phyloP scores from a whole-genome alignment of 2,329 filamentous ascomycete genomes.

The Ophiostoma sp. region DNA sequence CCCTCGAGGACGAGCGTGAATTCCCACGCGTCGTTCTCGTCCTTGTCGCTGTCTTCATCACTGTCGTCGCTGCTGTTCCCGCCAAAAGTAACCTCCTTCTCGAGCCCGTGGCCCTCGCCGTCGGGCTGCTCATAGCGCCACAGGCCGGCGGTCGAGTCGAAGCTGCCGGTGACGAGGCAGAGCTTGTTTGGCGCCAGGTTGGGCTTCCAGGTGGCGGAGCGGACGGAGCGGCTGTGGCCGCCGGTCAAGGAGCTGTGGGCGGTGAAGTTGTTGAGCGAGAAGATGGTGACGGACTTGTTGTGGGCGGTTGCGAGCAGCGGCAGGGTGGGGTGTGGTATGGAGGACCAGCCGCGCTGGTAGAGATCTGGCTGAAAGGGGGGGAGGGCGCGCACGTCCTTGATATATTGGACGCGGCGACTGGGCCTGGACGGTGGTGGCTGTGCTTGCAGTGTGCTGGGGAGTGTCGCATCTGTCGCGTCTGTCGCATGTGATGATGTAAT shows the following conservation, averaged over 20 bases:
- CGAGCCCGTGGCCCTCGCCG: slow-evolving; percentile 32
- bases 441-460: not conserved
- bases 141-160: slow-evolving; percentile 84
- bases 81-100: slow-evolving; percentile 39
- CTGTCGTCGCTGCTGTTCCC: slow-evolving; percentile 29
- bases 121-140: slow-evolving; percentile 63
- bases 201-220: slow-evolving; percentile 83
- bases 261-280: slow-evolving; percentile 75
- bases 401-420: slow-evolving; percentile 9
- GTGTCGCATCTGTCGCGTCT: not conserved
- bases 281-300: slow-evolving; percentile 81
- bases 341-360: slow-evolving; percentile 75
- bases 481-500: slow-evolving; percentile 18
- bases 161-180: slow-evolving; percentile 85
- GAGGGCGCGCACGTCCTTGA: slow-evolving; percentile 40
- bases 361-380: slow-evolving; percentile 52
- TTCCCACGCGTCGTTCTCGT: slow-evolving; percentile 78
- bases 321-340: slow-evolving; percentile 76
- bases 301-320: slow-evolving; percentile 86
- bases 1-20: slow-evolving; percentile 90
- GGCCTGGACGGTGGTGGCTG: not conserved
- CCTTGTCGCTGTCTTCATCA: slow-evolving; percentile 38
- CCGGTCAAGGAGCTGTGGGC: slow-evolving; percentile 75
- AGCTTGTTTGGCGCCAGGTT: slow-evolving; percentile 55
- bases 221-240: slow-evolving; percentile 86